Evolutionary conservation across 371 early-diverging fungal genomes (phyloP), one percentile per base, ranked within the genome.

Genomic region (Rhizomucor pusillus): DNA sequence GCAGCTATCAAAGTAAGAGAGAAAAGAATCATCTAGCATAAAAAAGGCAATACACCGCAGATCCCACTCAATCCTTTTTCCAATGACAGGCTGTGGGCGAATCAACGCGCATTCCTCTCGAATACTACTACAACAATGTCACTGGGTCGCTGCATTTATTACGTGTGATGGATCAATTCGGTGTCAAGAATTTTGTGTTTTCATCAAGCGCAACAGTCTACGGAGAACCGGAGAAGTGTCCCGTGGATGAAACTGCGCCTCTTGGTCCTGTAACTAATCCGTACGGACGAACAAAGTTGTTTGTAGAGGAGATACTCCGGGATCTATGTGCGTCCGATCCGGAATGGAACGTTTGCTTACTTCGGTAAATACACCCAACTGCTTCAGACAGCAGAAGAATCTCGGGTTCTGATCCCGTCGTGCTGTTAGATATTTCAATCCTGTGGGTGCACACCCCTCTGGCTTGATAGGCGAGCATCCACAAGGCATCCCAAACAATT

Each of bases 401-500:
- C 29, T 29, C 29, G 29, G 29, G 7, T 7, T 29, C 7, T 7
- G 5, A 5, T 29, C 7, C 7, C 7, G 3, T 29, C 29, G 29
- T 29, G 5, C 3, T 29, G 3, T 65, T 56, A 69, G 85, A 40
- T 96, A 92, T 73, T 96, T 96, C 59, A 96, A 96, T 67, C 95
- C 97, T 18, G 86, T 90, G 5, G 90, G 92, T 16, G 95, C 96
- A 0, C 95, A 95, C 69, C 68, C 76, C 22, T 86, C 88, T 13
- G 95, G 95, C 33, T 50, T 79, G 53, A 89, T 96, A 56, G 97
- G 97, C 40, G 97, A 96, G 60, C 84, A 90, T 62, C 92, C 93
- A 5, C 77, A 75, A 55, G 90, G 90, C 47, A 75, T 85, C 22
- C 95, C 96, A 19, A 89, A 88, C 66, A 96, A 95, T 65, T 73